Base-by-base conservation (phyloP, 1,284 basidiomycete species). In the Clitocybe nebularis region DNA sequence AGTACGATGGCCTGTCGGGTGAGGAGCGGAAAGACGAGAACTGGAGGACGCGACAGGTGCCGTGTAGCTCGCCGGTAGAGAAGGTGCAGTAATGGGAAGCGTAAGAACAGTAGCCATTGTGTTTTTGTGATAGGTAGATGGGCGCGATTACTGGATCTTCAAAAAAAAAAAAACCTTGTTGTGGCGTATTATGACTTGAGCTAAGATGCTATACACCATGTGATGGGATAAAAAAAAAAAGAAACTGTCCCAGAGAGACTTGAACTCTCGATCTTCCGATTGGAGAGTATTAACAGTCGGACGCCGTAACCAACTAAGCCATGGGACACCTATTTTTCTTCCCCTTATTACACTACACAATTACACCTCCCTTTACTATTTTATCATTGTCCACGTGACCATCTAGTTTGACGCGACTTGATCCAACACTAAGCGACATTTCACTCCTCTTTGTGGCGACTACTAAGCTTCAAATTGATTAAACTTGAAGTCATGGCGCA, bases 1-100 rank as follows among this genome's bases (percentile, higher is more conserved):
- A 4, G 56, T 55, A 21, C 68, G 64, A 43, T 66, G 61, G 24
- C 63, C 62, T 26, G 59, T 57, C 17, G 64, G 61, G 45, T 67
- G 64, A 11, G 63, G 59, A 5, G 57, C 57, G 54, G 46, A 34
- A n/a, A 39, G 45, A 36, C 59, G 58, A 14, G 64, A 57, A 17
- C 51, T 50, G 1, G 66, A 60, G 10, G 60, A 57, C 3, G 58
- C 54, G 19, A 49, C 56, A 2, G 63, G 62, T 5, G 59, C 36
- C 5, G 47, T 44, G 44, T 69, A 68, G 1, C 53, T 48, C 21
- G 52, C 36, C 19, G 63, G 57, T 16, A 64, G 53, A n/a, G 58
- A 47, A 5, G 62, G 60, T 25, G 56, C 55, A 25, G 57, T 50
- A 35, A 66, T 44, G 11, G 60, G 52, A 5, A 68, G 54, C 13